A percentile compares a stretch with the other conserved stretches of the same genome.
phyloP scores from a whole-genome alignment of 768 basidiomycete species.

The Antrodiella citrinella region DNA sequence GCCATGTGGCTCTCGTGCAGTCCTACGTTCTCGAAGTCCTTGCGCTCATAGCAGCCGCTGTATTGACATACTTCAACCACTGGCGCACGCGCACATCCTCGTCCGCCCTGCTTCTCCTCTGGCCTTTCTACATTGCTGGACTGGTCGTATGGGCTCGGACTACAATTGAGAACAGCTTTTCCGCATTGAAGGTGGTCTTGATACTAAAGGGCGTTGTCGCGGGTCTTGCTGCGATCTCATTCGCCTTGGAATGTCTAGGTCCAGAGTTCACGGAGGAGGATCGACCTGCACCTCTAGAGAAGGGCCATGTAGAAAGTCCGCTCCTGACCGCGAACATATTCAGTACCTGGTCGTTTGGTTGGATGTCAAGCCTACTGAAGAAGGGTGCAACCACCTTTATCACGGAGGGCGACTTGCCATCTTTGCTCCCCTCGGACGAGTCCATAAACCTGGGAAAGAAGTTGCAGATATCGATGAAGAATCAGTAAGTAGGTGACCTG shows the following conservation, averaged over 20 bases:
- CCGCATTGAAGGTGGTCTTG: slow-evolving; percentile 30
- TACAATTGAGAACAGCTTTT: slow-evolving; percentile 24
- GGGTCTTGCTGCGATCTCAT: slow-evolving; percentile 43
- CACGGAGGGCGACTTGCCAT: slow-evolving; percentile 81
- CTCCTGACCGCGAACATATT: slow-evolving; percentile 72
- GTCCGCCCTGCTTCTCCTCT: slow-evolving; percentile 69
- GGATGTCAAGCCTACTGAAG: slow-evolving; percentile 77
- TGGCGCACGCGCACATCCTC: slow-evolving; percentile 64
- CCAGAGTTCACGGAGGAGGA: slow-evolving; percentile 40
- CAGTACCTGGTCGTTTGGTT: slow-evolving; percentile 75
- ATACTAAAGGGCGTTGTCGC: slow-evolving; percentile 36
- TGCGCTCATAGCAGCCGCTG: slow-evolving; percentile 37
- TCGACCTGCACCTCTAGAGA: slow-evolving; percentile 29
- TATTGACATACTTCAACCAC: slow-evolving; percentile 62
- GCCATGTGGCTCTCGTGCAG: slow-evolving; percentile 36
- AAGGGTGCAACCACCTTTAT: slow-evolving; percentile 61
- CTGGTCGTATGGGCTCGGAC: slow-evolving; percentile 58
- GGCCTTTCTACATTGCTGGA: slow-evolving; percentile 56
- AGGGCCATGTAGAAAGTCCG: slow-evolving; percentile 67
- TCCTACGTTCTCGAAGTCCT: slow-evolving; percentile 53
- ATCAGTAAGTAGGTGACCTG: slow-evolving; percentile 39
- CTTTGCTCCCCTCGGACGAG: slow-evolving; percentile 59
- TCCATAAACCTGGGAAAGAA: slow-evolving; percentile 57
- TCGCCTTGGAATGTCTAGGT: slow-evolving; percentile 62
- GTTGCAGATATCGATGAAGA: slow-evolving; percentile 52